Percentiles rank a stretch among this genome's conserved stretches.
phyloP scores from a whole-genome alignment of 192 early-diverging fungal species.

The Paraglomus occultum region DNA sequence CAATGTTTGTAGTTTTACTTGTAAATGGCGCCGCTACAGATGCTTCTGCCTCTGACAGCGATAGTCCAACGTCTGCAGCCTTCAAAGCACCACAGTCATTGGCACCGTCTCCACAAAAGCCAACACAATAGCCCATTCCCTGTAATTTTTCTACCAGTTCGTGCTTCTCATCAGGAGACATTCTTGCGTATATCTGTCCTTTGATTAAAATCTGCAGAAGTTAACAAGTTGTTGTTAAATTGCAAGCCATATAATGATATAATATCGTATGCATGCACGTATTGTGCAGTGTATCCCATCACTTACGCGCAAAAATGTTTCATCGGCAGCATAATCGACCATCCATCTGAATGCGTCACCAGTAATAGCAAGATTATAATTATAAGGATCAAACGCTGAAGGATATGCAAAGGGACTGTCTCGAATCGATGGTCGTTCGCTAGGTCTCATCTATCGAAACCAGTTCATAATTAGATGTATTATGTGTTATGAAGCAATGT shows the following conservation, averaged over 20 bases:
- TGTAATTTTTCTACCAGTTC: conserved; percentile 89
- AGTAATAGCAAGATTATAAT: conserved; percentile 86
- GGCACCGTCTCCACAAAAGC: conserved; percentile 99
- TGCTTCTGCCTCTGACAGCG: conserved; percentile 95
- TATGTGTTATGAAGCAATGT: neutral
- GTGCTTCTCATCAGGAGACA: conserved; percentile 99
- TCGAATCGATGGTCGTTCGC: neutral
- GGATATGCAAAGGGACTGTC: conserved; percentile 28
- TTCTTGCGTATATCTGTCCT: conserved; percentile 90
- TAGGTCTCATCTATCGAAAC: neutral
- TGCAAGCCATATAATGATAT: too few relatives aligned
- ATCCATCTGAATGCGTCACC: conserved; percentile 97
- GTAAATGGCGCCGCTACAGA: conserved; percentile 99
- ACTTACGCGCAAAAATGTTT: conserved; percentile 6
- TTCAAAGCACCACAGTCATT: conserved; percentile 98
- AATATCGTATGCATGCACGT: too few relatives aligned
- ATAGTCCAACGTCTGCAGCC: conserved; percentile 93
- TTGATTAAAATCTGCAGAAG: conserved; percentile 83
- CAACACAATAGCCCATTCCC: conserved; percentile 86
- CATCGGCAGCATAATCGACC: conserved; percentile 65
- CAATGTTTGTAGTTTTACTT: conserved; percentile 82
- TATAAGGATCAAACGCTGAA: conserved; percentile 33
- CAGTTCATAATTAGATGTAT: neutral
- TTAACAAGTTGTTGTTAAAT: too few relatives aligned
- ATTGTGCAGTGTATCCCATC: neutral